Evolutionary conservation across 352 stramenopile species (phyloP).

Genomic region (Globisporangium takayamanum): DNA sequence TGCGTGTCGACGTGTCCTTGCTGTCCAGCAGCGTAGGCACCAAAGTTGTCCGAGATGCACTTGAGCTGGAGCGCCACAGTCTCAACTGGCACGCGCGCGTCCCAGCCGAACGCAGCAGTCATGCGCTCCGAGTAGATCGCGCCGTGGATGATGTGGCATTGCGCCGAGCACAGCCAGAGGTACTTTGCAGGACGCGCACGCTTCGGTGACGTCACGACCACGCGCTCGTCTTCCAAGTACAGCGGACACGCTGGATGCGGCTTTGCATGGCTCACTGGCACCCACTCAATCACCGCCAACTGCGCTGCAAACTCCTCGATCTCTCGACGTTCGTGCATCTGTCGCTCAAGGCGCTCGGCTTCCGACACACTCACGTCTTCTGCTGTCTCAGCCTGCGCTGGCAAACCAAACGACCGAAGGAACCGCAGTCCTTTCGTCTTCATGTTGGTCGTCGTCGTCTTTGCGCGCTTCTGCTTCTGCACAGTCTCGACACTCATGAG

Average conservation of each 20-base stretch:
- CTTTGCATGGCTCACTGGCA: conserved; percentile 40
- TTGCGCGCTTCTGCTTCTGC: conserved; percentile 19
- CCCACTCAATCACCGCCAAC: conserved; percentile 46
- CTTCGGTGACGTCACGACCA: conserved; percentile 42
- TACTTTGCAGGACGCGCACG: conserved; percentile 34
- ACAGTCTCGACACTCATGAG: conserved; percentile 25
- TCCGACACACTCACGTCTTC: conserved; percentile 2
- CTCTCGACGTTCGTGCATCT: conserved; percentile 30
- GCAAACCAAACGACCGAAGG: conserved; percentile 33
- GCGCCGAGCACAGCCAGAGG: conserved; percentile 54
- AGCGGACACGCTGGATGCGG: conserved; percentile 32
- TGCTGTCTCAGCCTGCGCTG: conserved; percentile 12
- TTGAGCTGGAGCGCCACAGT: conserved; percentile 47
- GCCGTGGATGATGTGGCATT: conserved; percentile 54
- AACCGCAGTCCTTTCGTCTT: conserved; percentile 52
- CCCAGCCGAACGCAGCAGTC: conserved; percentile 39
- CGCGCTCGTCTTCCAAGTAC: conserved; percentile 23
- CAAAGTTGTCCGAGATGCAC: conserved; percentile 36
- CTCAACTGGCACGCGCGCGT: conserved; percentile 25
- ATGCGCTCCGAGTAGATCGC: conserved; percentile 35
- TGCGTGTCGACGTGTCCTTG: conserved; percentile 23
- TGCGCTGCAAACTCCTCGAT: conserved; percentile 64
- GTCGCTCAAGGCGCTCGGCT: conserved; percentile 25
- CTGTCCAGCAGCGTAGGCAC: conserved; percentile 2
- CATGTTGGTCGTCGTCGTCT: conserved; percentile 22